phyloP scores from a whole-genome alignment of 169 alveolate genomes.

The Cryptosporidium xiaoi region DNA sequence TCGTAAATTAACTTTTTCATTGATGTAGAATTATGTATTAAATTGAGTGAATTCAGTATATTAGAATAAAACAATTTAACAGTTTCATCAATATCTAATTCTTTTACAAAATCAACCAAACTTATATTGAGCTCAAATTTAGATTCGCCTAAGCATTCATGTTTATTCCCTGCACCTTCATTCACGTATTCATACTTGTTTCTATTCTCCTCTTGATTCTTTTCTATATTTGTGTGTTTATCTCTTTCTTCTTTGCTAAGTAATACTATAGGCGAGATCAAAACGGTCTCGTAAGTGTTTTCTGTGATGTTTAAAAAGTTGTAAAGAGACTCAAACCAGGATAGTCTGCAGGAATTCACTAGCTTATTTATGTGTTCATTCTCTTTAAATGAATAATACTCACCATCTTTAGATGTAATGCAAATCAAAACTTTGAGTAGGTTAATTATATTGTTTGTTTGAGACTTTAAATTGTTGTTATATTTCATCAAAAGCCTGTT shows the following conservation, averaged over 20 bases:
- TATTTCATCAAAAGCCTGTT: slow-evolving; percentile 40
- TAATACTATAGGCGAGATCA: slow-evolving; percentile 27
- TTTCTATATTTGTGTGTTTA: background rate
- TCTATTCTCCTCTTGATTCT: too few relatives aligned
- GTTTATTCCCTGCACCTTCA: too few relatives aligned
- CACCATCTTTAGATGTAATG: slow-evolving; percentile 15
- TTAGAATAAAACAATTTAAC: slow-evolving; percentile 8
- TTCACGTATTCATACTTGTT: too few relatives aligned
- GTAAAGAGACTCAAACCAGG: slow-evolving; percentile 53
- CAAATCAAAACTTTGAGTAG: slow-evolving; percentile 22
- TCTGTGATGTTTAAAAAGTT: slow-evolving; percentile 47
- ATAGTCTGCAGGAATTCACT: slow-evolving; percentile 34
- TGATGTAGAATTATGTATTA: slow-evolving; percentile 27
- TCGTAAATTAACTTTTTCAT: slow-evolving; percentile 15
- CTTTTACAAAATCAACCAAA: background rate
- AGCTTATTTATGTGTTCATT: background rate
- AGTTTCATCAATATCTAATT: background rate
- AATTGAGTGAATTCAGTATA: slow-evolving; percentile 11
- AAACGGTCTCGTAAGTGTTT: slow-evolving; percentile 17
- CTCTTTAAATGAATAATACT: background rate
- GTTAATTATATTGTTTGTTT: slow-evolving; percentile 24
- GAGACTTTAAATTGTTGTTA: slow-evolving; percentile 16
- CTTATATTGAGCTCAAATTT: slow-evolving; percentile 60
- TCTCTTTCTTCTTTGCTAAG: background rate
- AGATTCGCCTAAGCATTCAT: background rate